Evolutionary conservation across 805 yeast species (phyloP).

Genomic region (Metahyphopichia silvanorum): DNA sequence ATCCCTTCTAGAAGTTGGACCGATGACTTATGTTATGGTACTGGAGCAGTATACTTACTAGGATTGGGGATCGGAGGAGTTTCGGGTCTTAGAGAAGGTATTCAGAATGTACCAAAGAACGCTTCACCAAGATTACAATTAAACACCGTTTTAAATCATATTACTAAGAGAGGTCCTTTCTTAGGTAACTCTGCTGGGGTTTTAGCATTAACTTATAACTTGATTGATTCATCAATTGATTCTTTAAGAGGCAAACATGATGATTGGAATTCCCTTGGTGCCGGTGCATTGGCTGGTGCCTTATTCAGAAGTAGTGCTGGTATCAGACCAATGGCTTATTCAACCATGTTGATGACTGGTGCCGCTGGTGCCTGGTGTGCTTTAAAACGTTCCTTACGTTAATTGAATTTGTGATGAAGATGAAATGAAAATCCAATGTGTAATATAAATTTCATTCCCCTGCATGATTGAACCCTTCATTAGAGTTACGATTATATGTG

Average conservation of each 20-base stretch:
- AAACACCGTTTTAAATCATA: conserved; percentile 85
- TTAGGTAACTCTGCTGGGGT: conserved; percentile 96
- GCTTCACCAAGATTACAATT: conserved; percentile 79
- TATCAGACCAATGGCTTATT: conserved; percentile 79
- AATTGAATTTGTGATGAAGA: too few relatives aligned
- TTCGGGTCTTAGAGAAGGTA: conserved; percentile 84
- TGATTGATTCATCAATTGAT: conserved; percentile 78
- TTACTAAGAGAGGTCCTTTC: conserved; percentile 94
- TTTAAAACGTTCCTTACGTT: conserved; percentile 45
- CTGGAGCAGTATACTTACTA: conserved; percentile 87
- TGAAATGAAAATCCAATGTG: too few relatives aligned
- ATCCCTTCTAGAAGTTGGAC: conserved; percentile 97
- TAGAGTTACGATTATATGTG: too few relatives aligned
- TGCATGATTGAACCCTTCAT: too few relatives aligned
- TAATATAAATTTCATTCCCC: too few relatives aligned
- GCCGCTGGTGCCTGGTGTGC: conserved; percentile 95
- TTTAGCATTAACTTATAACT: conserved; percentile 82
- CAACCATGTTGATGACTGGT: conserved; percentile 80
- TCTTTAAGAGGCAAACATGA: conserved; percentile 86
- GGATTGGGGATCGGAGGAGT: conserved; percentile 90
- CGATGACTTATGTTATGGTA: conserved; percentile 96
- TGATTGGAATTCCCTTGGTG: conserved; percentile 72
- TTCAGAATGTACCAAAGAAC: conserved; percentile 68
- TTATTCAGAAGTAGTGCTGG: conserved; percentile 85
- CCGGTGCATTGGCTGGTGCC: conserved; percentile 94